These are phyloP conservation scores for Diaporthe caulivora DNA, from an alignment of 2,329 filamentous ascomycete genomes.

Conservation along the genomic window DNA sequence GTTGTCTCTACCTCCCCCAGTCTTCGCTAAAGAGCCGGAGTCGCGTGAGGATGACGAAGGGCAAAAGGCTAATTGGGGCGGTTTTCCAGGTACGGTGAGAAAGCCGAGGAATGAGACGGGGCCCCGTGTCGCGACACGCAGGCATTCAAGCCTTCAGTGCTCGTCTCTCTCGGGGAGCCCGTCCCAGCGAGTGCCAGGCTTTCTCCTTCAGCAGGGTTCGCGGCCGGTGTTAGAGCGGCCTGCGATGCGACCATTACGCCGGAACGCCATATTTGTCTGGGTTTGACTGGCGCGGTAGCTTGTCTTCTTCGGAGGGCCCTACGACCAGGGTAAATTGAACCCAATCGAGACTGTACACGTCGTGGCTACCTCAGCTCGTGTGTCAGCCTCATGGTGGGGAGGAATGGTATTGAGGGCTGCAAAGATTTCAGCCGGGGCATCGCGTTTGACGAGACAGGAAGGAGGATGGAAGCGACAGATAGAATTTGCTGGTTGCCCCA, in stretches of 20 bases:
- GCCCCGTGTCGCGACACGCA: neutral
- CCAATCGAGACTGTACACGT: conserved; percentile 33
- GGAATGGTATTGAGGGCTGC: conserved; percentile 19
- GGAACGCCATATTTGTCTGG: neutral
- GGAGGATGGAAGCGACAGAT: conserved; percentile 8
- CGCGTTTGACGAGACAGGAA: conserved; percentile 30
- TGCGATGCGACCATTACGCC: conserved; percentile 15
- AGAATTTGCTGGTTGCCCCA: conserved; percentile 12
- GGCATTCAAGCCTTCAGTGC: conserved; percentile 3
- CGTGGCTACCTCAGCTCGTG: conserved; percentile 17
- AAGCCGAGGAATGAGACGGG: conserved; percentile 1
- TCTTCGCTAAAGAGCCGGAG: neutral
- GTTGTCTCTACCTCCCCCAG: neutral
- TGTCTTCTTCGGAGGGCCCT: neutral
- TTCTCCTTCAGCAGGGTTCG: neutral
- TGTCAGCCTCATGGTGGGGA: conserved; percentile 21
- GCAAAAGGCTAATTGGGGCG: conserved; percentile 23
- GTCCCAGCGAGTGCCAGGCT: neutral
- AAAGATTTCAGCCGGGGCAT: conserved; percentile 23
- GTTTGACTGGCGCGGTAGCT: conserved; percentile 6
- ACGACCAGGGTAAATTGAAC: conserved; percentile 16
- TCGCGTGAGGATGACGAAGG: conserved; percentile 10
- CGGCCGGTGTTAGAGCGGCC: conserved; percentile 8
- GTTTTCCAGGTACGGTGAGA: conserved; percentile 12
- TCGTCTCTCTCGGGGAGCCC: conserved; percentile 22